Evolutionary conservation across 768 basidiomycete species (phyloP).

Genomic region (Chiua virens): DNA sequence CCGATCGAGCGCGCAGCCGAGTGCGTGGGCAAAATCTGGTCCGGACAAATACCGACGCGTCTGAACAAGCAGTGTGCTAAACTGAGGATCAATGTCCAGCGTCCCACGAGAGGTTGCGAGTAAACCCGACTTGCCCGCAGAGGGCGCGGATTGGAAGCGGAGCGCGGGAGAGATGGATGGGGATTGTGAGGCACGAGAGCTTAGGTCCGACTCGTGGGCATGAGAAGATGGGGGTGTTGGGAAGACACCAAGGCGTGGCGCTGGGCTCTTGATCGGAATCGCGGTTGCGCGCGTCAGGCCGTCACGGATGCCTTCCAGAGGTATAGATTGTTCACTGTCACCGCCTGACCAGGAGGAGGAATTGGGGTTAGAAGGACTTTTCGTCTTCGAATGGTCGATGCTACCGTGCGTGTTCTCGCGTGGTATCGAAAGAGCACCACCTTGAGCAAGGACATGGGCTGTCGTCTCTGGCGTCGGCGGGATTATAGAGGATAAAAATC

Average conservation of each 20-base stretch:
- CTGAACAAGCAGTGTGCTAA: conserved; percentile 66
- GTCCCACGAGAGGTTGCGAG: conserved; percentile 5
- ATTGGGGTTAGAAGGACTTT: neutral
- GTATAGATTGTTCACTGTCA: neutral
- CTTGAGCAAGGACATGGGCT: conserved; percentile 66
- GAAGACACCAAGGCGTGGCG: conserved; percentile 8
- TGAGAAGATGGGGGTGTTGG: conserved; percentile 23
- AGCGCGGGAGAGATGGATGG: conserved; percentile 19
- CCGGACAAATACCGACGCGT: conserved; percentile 63
- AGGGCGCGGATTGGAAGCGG: conserved; percentile 9
- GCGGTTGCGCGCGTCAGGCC: conserved; percentile 12
- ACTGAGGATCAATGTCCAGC: conserved; percentile 34
- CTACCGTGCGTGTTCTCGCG: neutral
- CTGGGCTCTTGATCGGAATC: conserved; percentile 18
- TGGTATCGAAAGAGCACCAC: conserved; percentile 41
- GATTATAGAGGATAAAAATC: conserved; percentile 69
- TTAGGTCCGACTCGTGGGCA: conserved; percentile 13
- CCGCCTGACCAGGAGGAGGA: neutral
- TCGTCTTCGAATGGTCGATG: neutral
- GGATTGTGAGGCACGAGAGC: conserved; percentile 30
- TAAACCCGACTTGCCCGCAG: neutral
- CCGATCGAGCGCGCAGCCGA: conserved; percentile 71
- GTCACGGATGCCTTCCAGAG: neutral
- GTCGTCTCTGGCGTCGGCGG: conserved; percentile 73
- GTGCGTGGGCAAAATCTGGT: conserved; percentile 66